Percentiles rank a stretch among this genome's conserved stretches.
Evolutionary conservation across 768 basidiomycete species (phyloP).

Genomic region (Grammothele lineata): DNA sequence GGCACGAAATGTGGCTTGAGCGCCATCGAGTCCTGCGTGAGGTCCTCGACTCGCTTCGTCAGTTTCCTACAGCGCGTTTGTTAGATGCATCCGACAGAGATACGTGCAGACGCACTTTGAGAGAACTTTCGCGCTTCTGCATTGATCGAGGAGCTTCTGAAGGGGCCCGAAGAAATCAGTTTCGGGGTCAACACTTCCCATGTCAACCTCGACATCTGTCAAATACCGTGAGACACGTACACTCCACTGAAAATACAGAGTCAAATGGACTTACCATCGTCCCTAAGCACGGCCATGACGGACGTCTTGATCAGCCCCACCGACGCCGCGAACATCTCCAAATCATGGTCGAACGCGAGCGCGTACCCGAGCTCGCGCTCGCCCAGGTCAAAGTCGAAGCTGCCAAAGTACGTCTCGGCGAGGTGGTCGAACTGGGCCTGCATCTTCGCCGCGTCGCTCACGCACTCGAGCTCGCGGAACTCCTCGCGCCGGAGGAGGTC

Average conservation of each 20-base stretch:
- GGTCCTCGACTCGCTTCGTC: constrained; percentile 77
- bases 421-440: constrained; percentile 93
- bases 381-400: constrained; percentile 81
- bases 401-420: constrained; percentile 79
- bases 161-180: constrained; percentile 78
- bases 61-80: constrained; percentile 70
- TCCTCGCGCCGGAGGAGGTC: constrained; percentile 81
- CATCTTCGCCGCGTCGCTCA: constrained; percentile 86
- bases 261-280: constrained; percentile 70
- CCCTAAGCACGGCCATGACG: constrained; percentile 64
- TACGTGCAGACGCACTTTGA: constrained; percentile 49
- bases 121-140: constrained; percentile 72
- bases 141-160: constrained; percentile 77
- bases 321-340: constrained; percentile 92
- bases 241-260: too few relatives aligned
- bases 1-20: constrained; percentile 67
- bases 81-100: too few relatives aligned
- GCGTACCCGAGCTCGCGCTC: constrained; percentile 87
- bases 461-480: constrained; percentile 92
- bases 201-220: constrained; percentile 67
- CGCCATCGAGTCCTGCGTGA: constrained; percentile 66
- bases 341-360: constrained; percentile 79
- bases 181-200: constrained; percentile 72
- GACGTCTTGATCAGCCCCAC: constrained; percentile 88
- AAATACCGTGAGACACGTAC: neutral